Conservation (phyloP, 371 early-diverging fungal genomes). For the Smittium culicis region DNA sequence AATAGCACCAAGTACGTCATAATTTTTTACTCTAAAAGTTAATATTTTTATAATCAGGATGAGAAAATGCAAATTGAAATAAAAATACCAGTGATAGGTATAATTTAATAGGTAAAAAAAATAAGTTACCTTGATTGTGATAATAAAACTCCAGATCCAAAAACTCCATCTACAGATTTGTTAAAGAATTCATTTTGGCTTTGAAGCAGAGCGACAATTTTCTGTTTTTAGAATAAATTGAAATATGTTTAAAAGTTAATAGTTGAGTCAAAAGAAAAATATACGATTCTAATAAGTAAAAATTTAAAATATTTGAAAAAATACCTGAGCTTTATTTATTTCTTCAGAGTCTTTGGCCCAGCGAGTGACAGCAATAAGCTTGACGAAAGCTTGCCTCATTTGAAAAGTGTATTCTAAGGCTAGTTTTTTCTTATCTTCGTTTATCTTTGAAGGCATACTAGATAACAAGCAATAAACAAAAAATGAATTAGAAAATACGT, state of each 20-base stretch:
- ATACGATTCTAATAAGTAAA: slow-evolving; percentile 42
- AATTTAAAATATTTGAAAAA: slow-evolving; percentile 34
- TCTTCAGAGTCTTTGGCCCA: slow-evolving; percentile 57
- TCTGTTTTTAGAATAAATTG: slow-evolving; percentile 30
- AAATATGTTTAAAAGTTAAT: slow-evolving; percentile 45
- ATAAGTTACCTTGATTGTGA: slow-evolving; percentile 39
- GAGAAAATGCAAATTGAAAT: not conserved
- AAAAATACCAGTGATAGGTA: not conserved
- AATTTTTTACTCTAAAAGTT: slow-evolving; percentile 43
- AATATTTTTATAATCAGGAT: not conserved
- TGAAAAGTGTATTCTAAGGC: slow-evolving; percentile 41
- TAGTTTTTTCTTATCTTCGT: slow-evolving; percentile 41
- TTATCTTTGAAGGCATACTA: slow-evolving; percentile 38
- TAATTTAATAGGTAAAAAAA: too few species aligned
- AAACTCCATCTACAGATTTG: slow-evolving; percentile 48
- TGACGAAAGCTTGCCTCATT: slow-evolving; percentile 44
- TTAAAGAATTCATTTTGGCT: slow-evolving; percentile 54
- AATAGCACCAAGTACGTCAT: slow-evolving; percentile 57
- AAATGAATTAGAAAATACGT: not conserved
- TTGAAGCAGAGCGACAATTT: slow-evolving; percentile 54
- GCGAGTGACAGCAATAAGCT: slow-evolving; percentile 49
- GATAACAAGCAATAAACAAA: not conserved
- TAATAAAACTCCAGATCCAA: slow-evolving; percentile 44
- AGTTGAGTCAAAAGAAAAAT: slow-evolving; percentile 48
- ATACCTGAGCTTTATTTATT: slow-evolving; percentile 62